A percentile compares a stretch with the other conserved stretches of the same genome.
Conservation (phyloP, 129 eudicot species). For the Lactuca sativa region DNA sequence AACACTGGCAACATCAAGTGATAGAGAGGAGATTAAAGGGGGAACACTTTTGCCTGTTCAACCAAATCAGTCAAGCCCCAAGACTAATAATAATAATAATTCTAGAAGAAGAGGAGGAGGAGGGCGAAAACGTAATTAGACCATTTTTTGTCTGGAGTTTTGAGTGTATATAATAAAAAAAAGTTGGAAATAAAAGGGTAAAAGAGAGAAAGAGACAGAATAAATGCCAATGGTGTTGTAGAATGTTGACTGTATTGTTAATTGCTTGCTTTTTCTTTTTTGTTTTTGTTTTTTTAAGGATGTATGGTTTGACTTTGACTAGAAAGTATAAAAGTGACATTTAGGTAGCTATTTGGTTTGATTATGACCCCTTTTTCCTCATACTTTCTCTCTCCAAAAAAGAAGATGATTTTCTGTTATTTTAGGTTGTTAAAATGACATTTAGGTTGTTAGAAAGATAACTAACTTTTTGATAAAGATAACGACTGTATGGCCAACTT, state of each 20-base stretch:
- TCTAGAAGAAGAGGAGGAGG: constrained; percentile 66
- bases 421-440: background rate
- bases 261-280: background rate
- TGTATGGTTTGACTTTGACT: background rate
- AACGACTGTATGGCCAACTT: background rate
- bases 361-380: background rate
- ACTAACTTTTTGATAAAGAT: background rate
- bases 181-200: background rate
- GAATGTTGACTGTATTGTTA: constrained; percentile 2
- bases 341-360: background rate
- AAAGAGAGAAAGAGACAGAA: background rate
- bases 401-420: background rate
- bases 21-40: constrained; percentile 59
- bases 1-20: constrained; percentile 47
- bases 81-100: constrained; percentile 32
- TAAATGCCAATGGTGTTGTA: background rate
- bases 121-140: constrained; percentile 58
- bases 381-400: background rate
- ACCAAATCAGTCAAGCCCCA: constrained; percentile 37
- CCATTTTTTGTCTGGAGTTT: background rate
- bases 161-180: constrained; percentile 16
- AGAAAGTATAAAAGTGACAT: background rate
- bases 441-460: background rate
- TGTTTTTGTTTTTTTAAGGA: background rate
- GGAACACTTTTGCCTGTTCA: constrained; percentile 87